These are phyloP conservation scores for Hymenoscyphus linearis DNA, from an alignment of 2,329 filamentous ascomycete species.

Conservation along the genomic window DNA sequence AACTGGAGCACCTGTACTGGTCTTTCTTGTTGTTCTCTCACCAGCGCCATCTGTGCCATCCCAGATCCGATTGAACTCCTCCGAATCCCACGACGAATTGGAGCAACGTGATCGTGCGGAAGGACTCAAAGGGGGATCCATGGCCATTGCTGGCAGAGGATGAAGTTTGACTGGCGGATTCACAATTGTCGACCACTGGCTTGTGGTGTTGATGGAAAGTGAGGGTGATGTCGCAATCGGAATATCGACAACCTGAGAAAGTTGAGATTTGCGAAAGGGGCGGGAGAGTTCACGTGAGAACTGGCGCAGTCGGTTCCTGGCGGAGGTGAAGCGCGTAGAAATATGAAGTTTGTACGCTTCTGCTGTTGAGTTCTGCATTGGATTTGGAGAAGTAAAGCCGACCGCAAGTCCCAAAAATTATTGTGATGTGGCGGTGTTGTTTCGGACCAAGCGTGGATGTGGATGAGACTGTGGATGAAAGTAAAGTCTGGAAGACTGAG, in stretches of 20 bases:
- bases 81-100: conserved; percentile 2
- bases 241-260: neutral
- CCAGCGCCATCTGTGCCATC: conserved; percentile 30
- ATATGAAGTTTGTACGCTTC: conserved; percentile 6
- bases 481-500: neutral
- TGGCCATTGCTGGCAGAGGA: neutral
- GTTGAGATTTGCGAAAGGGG: conserved; percentile 15
- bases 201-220: conserved; percentile 11
- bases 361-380: conserved; percentile 13
- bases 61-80: conserved; percentile 17
- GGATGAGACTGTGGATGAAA: neutral
- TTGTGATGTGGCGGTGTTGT: neutral
- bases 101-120: neutral
- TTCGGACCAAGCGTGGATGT: neutral
- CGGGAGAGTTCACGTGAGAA: conserved; percentile 16
- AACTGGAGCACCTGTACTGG: conserved; percentile 30
- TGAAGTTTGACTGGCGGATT: neutral
- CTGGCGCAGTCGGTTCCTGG: conserved; percentile 18
- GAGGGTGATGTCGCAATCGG: conserved; percentile 1
- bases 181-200: conserved; percentile 8
- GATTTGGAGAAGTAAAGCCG: conserved; percentile 1
- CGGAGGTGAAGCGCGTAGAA: conserved; percentile 12
- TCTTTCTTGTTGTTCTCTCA: conserved; percentile 22
- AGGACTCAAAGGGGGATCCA: neutral
- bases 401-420: neutral